These are phyloP conservation scores for Komagataella populi DNA, from an alignment of 805 yeast genomes.

Conservation along the genomic window DNA sequence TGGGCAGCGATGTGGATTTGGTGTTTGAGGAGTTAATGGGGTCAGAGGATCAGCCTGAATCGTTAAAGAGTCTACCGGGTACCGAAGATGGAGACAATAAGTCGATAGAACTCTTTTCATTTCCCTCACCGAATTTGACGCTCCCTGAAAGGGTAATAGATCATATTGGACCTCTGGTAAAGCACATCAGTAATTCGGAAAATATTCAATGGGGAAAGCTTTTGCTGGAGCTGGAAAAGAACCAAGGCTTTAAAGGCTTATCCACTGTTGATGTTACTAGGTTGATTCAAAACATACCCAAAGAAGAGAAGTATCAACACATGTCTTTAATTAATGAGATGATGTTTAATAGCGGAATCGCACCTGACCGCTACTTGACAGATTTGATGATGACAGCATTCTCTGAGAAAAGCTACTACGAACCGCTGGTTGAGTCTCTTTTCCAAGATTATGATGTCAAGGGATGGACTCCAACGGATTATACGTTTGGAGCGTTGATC, in stretches of 20 bases:
- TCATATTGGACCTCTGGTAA: background rate
- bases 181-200: background rate
- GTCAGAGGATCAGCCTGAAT: slow-evolving; percentile 6
- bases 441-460: slow-evolving; percentile 14
- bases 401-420: slow-evolving; percentile 8
- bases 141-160: background rate
- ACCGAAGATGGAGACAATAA: background rate
- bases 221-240: slow-evolving; percentile 5
- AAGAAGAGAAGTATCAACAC: slow-evolving; percentile 16
- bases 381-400: slow-evolving; percentile 23
- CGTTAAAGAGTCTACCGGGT: background rate
- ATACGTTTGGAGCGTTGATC: slow-evolving; percentile 29
- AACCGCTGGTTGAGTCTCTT: slow-evolving; percentile 20
- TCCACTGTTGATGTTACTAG: slow-evolving; percentile 18
- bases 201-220: slow-evolving; percentile 3
- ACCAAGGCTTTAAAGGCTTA: slow-evolving; percentile 23
- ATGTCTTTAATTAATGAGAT: slow-evolving; percentile 24
- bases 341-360: slow-evolving; percentile 19
- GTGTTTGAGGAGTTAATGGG: slow-evolving; percentile 14
- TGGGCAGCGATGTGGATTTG: slow-evolving; percentile 11
- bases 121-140: background rate
- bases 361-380: slow-evolving; percentile 18
- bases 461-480: slow-evolving; percentile 17
- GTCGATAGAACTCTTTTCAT: background rate
- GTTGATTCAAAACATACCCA: slow-evolving; percentile 28